These are phyloP conservation scores for Cladophialophora exuberans DNA, from an alignment of 2,329 filamentous ascomycete species.

Conservation along the genomic window DNA sequence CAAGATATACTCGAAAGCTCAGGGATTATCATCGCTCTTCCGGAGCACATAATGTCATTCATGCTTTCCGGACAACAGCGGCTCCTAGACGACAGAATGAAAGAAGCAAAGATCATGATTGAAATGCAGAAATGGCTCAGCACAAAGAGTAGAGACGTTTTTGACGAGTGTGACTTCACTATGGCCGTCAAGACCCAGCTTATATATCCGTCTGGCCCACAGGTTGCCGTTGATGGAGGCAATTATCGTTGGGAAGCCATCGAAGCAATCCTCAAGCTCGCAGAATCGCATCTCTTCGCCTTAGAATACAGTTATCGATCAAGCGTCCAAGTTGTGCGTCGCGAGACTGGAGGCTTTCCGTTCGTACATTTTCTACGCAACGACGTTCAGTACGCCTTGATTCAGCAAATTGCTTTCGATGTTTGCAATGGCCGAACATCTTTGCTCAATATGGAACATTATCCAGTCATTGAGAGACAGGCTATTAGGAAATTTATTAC, in stretches of 20 bases:
- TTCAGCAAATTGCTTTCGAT: conserved; percentile 45
- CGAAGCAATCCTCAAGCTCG: conserved; percentile 48
- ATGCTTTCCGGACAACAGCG: conserved; percentile 64
- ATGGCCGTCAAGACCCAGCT: conserved; percentile 65
- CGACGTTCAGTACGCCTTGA: conserved; percentile 52
- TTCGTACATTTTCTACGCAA: conserved; percentile 59
- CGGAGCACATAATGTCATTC: conserved; percentile 67
- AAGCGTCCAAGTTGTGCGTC: conserved; percentile 55
- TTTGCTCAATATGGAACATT: conserved; percentile 24
- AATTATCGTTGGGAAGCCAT: conserved; percentile 61
- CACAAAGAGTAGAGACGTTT: conserved; percentile 55
- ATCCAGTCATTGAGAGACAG: conserved; percentile 6
- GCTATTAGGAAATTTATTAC: conserved; percentile 13
- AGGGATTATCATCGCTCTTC: conserved; percentile 64
- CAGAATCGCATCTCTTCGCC: conserved; percentile 3
- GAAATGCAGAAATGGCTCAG: conserved; percentile 52
- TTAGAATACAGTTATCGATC: conserved; percentile 47
- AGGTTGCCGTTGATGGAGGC: conserved; percentile 55
- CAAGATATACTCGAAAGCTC: conserved; percentile 51
- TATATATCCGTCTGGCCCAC: conserved; percentile 63
- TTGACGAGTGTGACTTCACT: conserved; percentile 69
- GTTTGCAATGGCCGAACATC: conserved; percentile 41
- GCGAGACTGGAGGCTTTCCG: conserved; percentile 53
- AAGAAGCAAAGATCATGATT: conserved; percentile 42
- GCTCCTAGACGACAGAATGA: conserved; percentile 38